Percentiles rank a stretch among this genome's conserved stretches.
phyloP scores from a whole-genome alignment of 371 early-diverging fungal genomes.

The Apophysomyces ossiformis region DNA sequence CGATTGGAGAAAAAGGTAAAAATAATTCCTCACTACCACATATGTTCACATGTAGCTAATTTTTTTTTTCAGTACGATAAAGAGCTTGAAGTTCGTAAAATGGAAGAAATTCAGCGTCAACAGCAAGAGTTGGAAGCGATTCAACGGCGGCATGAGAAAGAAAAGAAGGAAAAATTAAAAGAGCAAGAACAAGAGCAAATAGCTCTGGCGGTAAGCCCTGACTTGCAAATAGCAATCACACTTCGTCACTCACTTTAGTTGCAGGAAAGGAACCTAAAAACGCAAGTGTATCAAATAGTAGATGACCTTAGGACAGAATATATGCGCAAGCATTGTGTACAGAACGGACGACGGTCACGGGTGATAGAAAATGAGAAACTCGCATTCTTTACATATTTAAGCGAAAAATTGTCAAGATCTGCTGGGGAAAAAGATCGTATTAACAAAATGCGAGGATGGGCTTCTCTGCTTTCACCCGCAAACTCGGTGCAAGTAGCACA shows the following conservation, averaged over 20 bases:
- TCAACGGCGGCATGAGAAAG: conserved; percentile 1
- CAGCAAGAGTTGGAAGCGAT: conserved; percentile 1
- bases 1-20: conserved; percentile 14
- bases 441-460: conserved; percentile 13
- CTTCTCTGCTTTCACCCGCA: neutral
- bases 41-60: neutral
- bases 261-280: conserved; percentile 14
- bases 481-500: neutral
- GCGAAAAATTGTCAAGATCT: neutral
- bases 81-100: conserved; percentile 6
- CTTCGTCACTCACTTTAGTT: neutral
- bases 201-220: neutral
- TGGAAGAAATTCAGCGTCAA: conserved; percentile 6
- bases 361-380: neutral
- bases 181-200: neutral
- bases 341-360: neutral
- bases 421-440: conserved; percentile 1
- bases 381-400: neutral
- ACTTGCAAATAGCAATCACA: neutral
- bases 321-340: too few species aligned
- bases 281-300: neutral
- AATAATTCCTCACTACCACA: neutral
- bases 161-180: neutral
- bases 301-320: neutral
- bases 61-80: neutral